Evolutionary conservation across 164 flowering plant genomes (phyloP).

Genomic region (Berberis thunbergii): DNA sequence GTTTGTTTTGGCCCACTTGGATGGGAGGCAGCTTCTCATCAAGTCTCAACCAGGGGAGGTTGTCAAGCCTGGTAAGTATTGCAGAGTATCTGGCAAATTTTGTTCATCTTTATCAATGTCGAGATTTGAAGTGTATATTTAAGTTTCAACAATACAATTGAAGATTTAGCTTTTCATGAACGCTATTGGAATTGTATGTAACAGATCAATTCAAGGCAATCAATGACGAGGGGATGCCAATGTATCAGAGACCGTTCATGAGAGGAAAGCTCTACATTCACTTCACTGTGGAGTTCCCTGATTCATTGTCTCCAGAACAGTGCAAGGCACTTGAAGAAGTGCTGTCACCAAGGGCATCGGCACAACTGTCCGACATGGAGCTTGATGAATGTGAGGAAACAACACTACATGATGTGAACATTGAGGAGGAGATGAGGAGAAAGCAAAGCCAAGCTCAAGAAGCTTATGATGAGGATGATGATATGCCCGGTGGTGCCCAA

Average conservation of each 20-base stretch:
- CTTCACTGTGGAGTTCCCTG: conserved; percentile 81
- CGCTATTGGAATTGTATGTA: neutral
- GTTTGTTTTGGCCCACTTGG: conserved; percentile 61
- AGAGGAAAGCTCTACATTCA: conserved; percentile 86
- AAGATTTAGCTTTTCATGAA: too few species aligned
- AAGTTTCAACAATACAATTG: too few species aligned
- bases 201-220: conserved; percentile 77
- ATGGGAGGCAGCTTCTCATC: conserved; percentile 72
- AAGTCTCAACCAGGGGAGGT: conserved; percentile 84
- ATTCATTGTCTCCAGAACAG: conserved; percentile 53
- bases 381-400: conserved; percentile 94
- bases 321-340: conserved; percentile 45
- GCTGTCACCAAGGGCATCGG: conserved; percentile 41
- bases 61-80: conserved; percentile 70
- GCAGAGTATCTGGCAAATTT: neutral
- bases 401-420: conserved; percentile 76
- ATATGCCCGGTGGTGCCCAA: conserved; percentile 46
- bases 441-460: conserved; percentile 63
- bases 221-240: conserved; percentile 92
- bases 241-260: conserved; percentile 82
- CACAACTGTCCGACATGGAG: conserved; percentile 63
- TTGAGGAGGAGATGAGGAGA: conserved; percentile 85
- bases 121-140: neutral
- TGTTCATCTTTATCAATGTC: neutral
- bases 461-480: conserved; percentile 78